Evolutionary conservation across 768 basidiomycete species (phyloP), one percentile per base, ranked within the genome.

Genomic region (Leccinum fibrillosum): DNA sequence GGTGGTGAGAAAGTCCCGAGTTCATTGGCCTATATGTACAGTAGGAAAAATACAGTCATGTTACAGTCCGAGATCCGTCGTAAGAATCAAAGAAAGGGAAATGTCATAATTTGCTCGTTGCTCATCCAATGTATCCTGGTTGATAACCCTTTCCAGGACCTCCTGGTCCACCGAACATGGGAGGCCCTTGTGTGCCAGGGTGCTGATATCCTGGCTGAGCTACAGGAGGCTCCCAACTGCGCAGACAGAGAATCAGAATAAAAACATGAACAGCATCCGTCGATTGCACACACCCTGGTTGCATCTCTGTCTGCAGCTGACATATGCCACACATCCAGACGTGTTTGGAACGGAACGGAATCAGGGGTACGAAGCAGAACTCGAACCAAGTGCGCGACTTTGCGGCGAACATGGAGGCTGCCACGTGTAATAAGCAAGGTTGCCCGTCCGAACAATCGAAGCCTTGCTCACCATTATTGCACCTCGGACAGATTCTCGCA

Each of bases 301-400:
- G 79, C 64, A 79, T 75, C 3, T 79, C 78, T 10, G 80, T 77
- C 58, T 76, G 78, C 79, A 88, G 87, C 56, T 86, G 83, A 66
- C 89, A 92, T 58, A 86, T 88, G 23, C 77, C 77, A 71, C 89
- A 92, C 57, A 86, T 67, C 86, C 89, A 90, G 52, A 91, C 73
- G 54, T 81, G 82, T 54, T 80, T 81, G 50, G 80, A 80, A 23
- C 72, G 79, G 64, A 90, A 74, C 2, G 89, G 89, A 45, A 91
- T 71, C 56, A 92, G 72, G 23, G 86, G 89, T 13, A 92, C 77
- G 70, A 83, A 88, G 75, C 86, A 90, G 48, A 92, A 68, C 71
- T 89, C 86, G 67, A 92, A 87, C 89, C 88, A 90, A 37, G 74
- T 82, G 55, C 84, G 83, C 34, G 79, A 78, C 69, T 87, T 89